Percentiles rank a stretch among this genome's conserved stretches.
These are phyloP conservation scores for Saturnispora kantuleensis DNA, from an alignment of 805 yeast genomes.

Conservation along the genomic window DNA sequence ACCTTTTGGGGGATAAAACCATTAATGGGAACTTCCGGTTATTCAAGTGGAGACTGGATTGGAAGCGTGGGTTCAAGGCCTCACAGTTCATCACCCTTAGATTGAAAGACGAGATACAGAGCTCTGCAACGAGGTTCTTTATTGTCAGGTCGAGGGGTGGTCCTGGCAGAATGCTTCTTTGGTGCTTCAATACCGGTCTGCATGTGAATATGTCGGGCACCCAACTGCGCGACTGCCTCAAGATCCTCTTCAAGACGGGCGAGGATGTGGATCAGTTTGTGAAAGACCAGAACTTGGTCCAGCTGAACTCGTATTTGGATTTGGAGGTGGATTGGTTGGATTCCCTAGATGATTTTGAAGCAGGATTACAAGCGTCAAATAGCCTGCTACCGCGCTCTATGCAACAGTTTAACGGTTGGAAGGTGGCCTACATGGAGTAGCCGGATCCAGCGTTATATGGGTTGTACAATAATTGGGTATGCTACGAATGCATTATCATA, in stretches of 20 bases:
- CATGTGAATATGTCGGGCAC: constrained; percentile 4
- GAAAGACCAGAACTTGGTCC: constrained; percentile 12
- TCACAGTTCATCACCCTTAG: constrained; percentile 30
- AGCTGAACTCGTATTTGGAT: constrained; percentile 10
- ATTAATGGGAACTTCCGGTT: constrained; percentile 27
- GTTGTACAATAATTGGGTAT: too few species aligned
- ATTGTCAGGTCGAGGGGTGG: constrained; percentile 15
- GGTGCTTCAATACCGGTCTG: constrained; percentile 44
- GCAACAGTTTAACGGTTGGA: constrained; percentile 22
- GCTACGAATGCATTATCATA: too few species aligned
- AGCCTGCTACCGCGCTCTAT: constrained; percentile 26
- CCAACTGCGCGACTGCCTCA: constrained; percentile 27
- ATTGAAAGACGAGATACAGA: constrained; percentile 34
- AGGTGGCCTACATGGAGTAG: constrained; percentile 16
- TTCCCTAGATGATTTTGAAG: constrained; percentile 25
- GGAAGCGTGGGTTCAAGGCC: constrained; percentile 30
- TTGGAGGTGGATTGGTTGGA: constrained; percentile 29
- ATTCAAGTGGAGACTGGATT: constrained; percentile 47
- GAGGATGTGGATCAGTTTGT: constrained; percentile 13
- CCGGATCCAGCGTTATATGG: not conserved
- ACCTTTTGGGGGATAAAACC: constrained; percentile 33
- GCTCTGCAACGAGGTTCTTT: constrained; percentile 32
- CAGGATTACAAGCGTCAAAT: constrained; percentile 23
- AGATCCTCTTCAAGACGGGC: constrained; percentile 30
- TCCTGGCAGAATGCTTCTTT: constrained; percentile 21